phyloP scores from a whole-genome alignment of 106 monocot genomes.

The Phalaenopsis equestris region DNA sequence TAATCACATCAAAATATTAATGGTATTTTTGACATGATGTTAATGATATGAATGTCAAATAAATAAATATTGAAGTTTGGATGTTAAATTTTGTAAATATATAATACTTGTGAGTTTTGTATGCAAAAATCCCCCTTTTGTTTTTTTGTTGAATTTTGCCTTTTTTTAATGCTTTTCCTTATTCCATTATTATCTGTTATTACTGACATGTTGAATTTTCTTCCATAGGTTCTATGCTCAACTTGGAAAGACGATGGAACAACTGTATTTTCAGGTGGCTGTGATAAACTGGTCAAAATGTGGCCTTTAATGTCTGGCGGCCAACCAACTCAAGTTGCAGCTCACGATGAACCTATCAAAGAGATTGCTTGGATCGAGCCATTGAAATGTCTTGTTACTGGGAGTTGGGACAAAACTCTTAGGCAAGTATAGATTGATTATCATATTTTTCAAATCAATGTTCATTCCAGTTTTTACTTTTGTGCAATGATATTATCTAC shows the following conservation, averaged over 20 bases:
- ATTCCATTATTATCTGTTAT: not conserved
- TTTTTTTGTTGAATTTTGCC: not conserved
- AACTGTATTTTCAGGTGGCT: slow-evolving; percentile 87
- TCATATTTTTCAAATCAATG: not conserved
- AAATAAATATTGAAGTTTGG: too few relatives aligned
- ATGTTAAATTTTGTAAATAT: too few relatives aligned
- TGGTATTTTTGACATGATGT: too few relatives aligned
- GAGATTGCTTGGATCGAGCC: slow-evolving; percentile 86
- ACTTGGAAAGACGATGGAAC: slow-evolving; percentile 97
- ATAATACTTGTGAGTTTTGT: too few relatives aligned
- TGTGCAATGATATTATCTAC: not conserved
- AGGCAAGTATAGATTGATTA: slow-evolving; percentile 30
- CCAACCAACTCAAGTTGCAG: slow-evolving; percentile 71
- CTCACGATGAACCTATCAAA: slow-evolving; percentile 88
- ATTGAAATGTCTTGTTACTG: slow-evolving; percentile 83
- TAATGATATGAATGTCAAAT: too few relatives aligned
- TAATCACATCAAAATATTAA: too few relatives aligned
- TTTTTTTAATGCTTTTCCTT: not conserved
- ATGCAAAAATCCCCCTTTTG: too few relatives aligned
- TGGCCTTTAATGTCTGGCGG: slow-evolving; percentile 94
- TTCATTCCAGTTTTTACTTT: not conserved
- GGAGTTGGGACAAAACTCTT: slow-evolving; percentile 92
- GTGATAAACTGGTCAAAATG: slow-evolving; percentile 94
- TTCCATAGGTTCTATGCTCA: slow-evolving; percentile 78
- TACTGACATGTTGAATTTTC: not conserved